Evolutionary conservation across 1,284 basidiomycete genomes (phyloP).

Genomic region (Mycena citricolor): DNA sequence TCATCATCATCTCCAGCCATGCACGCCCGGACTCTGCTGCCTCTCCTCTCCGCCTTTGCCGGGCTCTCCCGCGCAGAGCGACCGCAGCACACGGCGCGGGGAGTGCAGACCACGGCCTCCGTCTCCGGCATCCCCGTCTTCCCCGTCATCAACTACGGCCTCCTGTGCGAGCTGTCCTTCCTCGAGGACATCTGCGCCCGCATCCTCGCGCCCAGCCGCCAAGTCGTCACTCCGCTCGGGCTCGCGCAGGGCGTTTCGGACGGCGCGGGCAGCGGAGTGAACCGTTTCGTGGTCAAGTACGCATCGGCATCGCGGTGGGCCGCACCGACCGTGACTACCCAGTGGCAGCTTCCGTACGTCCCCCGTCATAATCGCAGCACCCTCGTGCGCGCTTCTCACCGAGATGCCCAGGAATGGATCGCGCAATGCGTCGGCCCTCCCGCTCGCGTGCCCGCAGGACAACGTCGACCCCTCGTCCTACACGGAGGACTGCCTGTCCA

Average conservation of each 20-base stretch:
- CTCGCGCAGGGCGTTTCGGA: conserved; percentile 53
- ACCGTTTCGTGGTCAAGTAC: conserved; percentile 65
- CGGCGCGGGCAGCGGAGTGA: conserved; percentile 40
- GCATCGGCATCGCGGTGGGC: conserved; percentile 62
- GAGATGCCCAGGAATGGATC: conserved; percentile 44
- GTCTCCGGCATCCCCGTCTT: conserved; percentile 16
- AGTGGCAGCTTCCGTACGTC: conserved; percentile 67
- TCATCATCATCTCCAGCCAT: too few relatives aligned
- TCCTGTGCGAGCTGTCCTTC: conserved; percentile 18
- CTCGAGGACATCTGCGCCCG: conserved; percentile 12
- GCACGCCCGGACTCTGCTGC: too few relatives aligned
- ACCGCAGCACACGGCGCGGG: too few relatives aligned
- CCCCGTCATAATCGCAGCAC: conserved; percentile 1
- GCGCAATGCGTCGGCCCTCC: conserved; percentile 53
- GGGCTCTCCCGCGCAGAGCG: too few relatives aligned
- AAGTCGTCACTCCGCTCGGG: conserved; percentile 38
- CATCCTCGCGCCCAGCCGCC: neutral
- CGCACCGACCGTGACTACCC: conserved; percentile 48
- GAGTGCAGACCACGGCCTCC: conserved; percentile 7
- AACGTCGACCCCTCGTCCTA: conserved; percentile 46
- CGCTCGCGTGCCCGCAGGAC: conserved; percentile 72
- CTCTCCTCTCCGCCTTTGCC: too few relatives aligned
- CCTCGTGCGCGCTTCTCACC: neutral
- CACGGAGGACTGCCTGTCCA: conserved; percentile 78
- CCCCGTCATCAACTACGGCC: conserved; percentile 14